Percentiles rank a stretch among this genome's conserved stretches.
phyloP scores from a whole-genome alignment of 2,329 filamentous ascomycete species.

The Paraconiothyrium brasiliense region DNA sequence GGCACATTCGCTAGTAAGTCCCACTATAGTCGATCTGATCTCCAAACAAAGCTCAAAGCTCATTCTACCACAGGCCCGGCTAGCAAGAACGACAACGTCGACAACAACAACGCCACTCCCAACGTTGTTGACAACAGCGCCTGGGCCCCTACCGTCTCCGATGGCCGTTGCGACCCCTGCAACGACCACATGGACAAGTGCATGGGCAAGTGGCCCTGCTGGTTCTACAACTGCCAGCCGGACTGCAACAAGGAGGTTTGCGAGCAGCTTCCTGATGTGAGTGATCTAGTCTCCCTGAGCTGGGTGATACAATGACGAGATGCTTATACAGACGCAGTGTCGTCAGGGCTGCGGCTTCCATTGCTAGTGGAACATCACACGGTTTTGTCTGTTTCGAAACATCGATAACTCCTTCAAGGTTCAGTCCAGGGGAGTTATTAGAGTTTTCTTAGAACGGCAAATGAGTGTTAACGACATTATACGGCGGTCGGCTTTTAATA shows the following conservation, averaged over 20 bases:
- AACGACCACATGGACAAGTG: constrained; percentile 5
- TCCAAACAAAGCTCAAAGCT: background rate
- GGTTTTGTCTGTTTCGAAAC: no score
- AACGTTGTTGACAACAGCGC: background rate
- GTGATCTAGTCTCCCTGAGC: background rate
- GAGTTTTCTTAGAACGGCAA: no score
- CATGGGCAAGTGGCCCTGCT: constrained; percentile 2
- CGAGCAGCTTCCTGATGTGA: background rate
- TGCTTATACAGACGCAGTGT: background rate
- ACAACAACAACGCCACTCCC: background rate
- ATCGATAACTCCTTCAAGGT: no score
- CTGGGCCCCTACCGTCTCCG: background rate
- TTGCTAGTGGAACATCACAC: background rate
- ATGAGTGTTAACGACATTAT: no score
- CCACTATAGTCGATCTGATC: background rate
- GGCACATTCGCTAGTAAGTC: constrained; percentile 6
- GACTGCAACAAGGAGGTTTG: background rate
- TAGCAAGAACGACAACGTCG: background rate
- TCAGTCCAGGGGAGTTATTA: no score
- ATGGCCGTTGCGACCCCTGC: constrained; percentile 3
- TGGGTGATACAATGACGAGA: no score
- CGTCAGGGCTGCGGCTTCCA: constrained; percentile 7
- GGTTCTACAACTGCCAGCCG: constrained; percentile 2
- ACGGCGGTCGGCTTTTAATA: no score
- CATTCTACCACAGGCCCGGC: background rate